Conservation (phyloP, 495 filamentous ascomycete species). For the Hyaloscypha finlandica region DNA sequence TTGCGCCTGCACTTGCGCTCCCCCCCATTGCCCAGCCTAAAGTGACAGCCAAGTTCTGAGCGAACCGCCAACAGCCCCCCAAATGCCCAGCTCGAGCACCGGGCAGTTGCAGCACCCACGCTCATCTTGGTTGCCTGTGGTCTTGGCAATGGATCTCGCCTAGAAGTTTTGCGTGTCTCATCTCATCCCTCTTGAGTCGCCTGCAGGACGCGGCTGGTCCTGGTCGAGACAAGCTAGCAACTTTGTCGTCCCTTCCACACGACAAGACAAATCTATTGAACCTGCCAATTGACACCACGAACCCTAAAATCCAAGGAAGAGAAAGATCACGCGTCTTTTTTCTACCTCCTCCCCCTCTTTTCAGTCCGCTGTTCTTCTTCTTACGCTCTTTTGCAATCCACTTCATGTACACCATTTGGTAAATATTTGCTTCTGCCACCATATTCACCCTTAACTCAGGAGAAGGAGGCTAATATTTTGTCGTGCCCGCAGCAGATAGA, state of each 20-base stretch:
- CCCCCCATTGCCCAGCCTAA: background rate
- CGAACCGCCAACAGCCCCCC: too few species aligned
- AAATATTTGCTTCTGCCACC: constrained; percentile 4
- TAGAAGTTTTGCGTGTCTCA: background rate
- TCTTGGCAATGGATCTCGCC: background rate
- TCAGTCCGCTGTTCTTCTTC: constrained; percentile 12
- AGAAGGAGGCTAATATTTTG: constrained; percentile 12
- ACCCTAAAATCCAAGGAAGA: background rate
- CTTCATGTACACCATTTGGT: constrained; percentile 33
- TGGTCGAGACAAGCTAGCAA: background rate
- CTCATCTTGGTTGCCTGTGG: background rate
- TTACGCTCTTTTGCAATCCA: constrained; percentile 20
- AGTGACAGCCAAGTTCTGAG: background rate
- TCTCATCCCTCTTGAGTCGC: background rate
- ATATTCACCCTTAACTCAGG: constrained; percentile 5
- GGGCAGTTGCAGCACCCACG: background rate
- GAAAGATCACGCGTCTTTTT: background rate
- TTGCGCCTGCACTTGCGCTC: background rate
- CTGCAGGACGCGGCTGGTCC: background rate
- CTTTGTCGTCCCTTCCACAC: background rate
- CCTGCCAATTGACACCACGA: constrained; percentile 7
- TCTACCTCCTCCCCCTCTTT: background rate
- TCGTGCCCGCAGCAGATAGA: constrained; percentile 25
- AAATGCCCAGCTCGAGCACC: too few species aligned
- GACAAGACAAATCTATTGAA: background rate